Evolutionary conservation across 2,329 filamentous ascomycete species (phyloP), one percentile per base, ranked within the genome.

Genomic region (Hymenoscyphus scutula): DNA sequence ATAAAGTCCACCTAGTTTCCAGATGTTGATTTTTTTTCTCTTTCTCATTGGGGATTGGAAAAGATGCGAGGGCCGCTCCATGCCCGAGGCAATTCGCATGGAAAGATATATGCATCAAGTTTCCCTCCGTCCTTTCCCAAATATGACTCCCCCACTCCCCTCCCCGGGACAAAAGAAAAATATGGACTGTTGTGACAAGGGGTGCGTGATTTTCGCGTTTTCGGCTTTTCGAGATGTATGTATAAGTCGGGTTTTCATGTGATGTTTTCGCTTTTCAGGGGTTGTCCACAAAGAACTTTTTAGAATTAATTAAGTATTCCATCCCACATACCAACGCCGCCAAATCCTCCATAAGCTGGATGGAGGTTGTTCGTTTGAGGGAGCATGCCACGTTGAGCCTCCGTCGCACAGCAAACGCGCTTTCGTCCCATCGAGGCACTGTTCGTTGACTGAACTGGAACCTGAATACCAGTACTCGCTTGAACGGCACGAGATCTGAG

Each of bases 311-410:
- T 85, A 67, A 89, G 77, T 66, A 89, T 85, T 61, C 82, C 84
- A 63, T 83, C 79, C 87, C 87, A 89, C 84, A 89, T 88, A 59
- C 86, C 85, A 45, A 84, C 83, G 38, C 83, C 84, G 53, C 80
- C 79, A 34, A 81, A 75, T 55, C 76, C 82, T 63, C 79, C 81
- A 62, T 82, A 77, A 51, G 78, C 79, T 54, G 81, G 77, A 68
- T 84, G 82, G 53, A 81, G 73, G 25, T 77, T 74, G 53, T 79
- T 75, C 8, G 48, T 19, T 64, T 80, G 77, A 65, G 77, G 76
- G 70, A 81, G 32, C 32, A 34, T 81, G 48, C 77, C 75, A 64
- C 76, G 78, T 23, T 79, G 77, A 60, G 81, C 84, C 73, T 89
- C 85, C 15, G 83, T 78, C 53, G 85, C 83, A 76, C 85, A 89